Percentiles rank a stretch among this genome's conserved stretches.
Evolutionary conservation across 768 basidiomycete species (phyloP).

Genomic region (Chalciporus piperatus): DNA sequence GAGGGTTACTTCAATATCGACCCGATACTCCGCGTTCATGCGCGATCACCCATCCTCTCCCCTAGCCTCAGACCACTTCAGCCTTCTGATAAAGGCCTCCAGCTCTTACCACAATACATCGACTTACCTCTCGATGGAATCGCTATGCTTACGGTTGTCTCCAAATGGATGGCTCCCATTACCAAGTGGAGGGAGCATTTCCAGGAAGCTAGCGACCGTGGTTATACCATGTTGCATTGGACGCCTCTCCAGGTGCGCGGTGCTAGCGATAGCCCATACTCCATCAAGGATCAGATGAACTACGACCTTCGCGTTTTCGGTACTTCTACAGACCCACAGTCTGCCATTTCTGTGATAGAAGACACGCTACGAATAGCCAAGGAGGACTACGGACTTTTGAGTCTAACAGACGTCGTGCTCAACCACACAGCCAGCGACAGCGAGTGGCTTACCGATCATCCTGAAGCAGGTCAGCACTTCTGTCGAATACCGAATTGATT

Average conservation of each 20-base stretch:
- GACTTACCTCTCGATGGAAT: conserved; percentile 86
- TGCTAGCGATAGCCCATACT: conserved; percentile 88
- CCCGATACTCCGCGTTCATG: conserved; percentile 75
- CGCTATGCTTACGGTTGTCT: conserved; percentile 84
- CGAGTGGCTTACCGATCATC: conserved; percentile 88
- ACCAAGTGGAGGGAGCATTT: conserved; percentile 77
- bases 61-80: conserved; percentile 49
- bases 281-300: conserved; percentile 80
- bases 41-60: conserved; percentile 72
- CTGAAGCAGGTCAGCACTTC: conserved; percentile 76
- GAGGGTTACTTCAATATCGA: conserved; percentile 97
- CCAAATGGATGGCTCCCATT: conserved; percentile 96
- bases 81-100: conserved; percentile 49
- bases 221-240: conserved; percentile 98
- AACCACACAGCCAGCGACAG: conserved; percentile 98
- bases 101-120: conserved; percentile 48
- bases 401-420: conserved; percentile 91
- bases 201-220: conserved; percentile 78
- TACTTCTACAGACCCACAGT: conserved; percentile 39
- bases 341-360: conserved; percentile 56
- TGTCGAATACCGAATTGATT: not conserved
- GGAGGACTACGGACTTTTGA: conserved; percentile 85
- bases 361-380: conserved; percentile 66
- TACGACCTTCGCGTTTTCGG: conserved; percentile 79
- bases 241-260: conserved; percentile 93